Evolutionary conservation across 169 alveolate genomes (phyloP).

Genomic region (Eimeria nieschulzi): DNA sequence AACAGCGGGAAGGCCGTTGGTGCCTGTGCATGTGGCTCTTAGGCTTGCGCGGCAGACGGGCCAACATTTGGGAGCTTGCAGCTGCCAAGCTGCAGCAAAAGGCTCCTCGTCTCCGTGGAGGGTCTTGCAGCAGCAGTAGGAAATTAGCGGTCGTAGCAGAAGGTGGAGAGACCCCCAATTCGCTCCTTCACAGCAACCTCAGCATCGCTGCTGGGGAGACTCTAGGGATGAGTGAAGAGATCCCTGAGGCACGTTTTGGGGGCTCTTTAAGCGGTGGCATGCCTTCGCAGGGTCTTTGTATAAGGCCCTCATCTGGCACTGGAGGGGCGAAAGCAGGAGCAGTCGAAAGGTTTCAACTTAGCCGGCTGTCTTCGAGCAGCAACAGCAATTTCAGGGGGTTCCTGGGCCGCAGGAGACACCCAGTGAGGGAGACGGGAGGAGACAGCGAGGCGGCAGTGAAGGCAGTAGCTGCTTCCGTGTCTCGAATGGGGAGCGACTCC

Average conservation of each 20-base stretch:
- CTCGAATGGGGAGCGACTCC: background rate
- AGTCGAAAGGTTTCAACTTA: background rate
- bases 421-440: background rate
- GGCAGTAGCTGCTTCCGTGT: slow-evolving; percentile 36
- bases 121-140: background rate
- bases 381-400: background rate
- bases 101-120: background rate
- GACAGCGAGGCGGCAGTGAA: background rate
- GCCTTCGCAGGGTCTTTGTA: background rate
- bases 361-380: background rate
- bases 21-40: background rate
- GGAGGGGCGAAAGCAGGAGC: background rate
- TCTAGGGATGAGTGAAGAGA: background rate
- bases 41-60: slow-evolving; percentile 15
- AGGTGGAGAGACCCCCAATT: background rate
- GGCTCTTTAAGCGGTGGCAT: background rate
- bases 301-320: background rate
- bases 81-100: slow-evolving; percentile 19
- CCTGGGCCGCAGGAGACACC: background rate
- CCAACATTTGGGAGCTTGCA: slow-evolving; percentile 32
- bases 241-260: background rate
- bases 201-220: background rate
- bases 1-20: background rate
- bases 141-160: background rate
- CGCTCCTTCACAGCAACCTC: slow-evolving; percentile 4